Base-by-base conservation (phyloP, 257 asterid species). In the Rubia yunnanensis region DNA sequence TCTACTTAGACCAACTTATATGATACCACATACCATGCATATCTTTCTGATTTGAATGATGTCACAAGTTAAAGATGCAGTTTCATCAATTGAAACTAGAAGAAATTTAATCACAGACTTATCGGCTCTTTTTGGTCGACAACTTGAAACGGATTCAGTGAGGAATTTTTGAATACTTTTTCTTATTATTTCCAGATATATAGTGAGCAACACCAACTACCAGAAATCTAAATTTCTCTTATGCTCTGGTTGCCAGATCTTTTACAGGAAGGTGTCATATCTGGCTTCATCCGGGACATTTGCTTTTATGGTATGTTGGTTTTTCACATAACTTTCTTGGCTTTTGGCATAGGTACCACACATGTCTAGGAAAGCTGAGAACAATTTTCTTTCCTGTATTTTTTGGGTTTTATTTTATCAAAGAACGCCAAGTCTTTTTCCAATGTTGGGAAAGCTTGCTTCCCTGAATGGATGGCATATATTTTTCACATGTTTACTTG, bases 91-190 rank as follows among this genome's bases (percentile, higher is more conserved):
- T 27, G 97, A 90, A 78, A 71, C 75, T 69, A 84, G 99, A 80
- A 84, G 95, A 73, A 85, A 74, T 67, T 82, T 88, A 63, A 86
- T 94, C 58, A 58, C 66, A 70, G 88, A 85, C 54, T 78, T 88
- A 81, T 88, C 77, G 60, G 90, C 91, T 70, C 80, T 62, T 64
- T 77, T 94, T 64, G 97, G 99, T 71, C 81, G 95, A 70, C 96
- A 96, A 17, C 30, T 90, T 68, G 99, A 90, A 81, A 92, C 92
- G 64, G 97, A 94, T 84, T 85, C 92, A 63, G 99, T 94, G 48
- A 62, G 87, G 65, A 60, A 27, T 63, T 65, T 73, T 70, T 62
- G 72, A 53, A 77, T 65, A 31, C 35, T 57, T 41, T 67, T 70
- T 22, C 11, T 31, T 14, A 31, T 77, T 34, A 22, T 41, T 23